Base-by-base conservation (phyloP, 2,329 filamentous ascomycete species). In the Alternaria panax region DNA sequence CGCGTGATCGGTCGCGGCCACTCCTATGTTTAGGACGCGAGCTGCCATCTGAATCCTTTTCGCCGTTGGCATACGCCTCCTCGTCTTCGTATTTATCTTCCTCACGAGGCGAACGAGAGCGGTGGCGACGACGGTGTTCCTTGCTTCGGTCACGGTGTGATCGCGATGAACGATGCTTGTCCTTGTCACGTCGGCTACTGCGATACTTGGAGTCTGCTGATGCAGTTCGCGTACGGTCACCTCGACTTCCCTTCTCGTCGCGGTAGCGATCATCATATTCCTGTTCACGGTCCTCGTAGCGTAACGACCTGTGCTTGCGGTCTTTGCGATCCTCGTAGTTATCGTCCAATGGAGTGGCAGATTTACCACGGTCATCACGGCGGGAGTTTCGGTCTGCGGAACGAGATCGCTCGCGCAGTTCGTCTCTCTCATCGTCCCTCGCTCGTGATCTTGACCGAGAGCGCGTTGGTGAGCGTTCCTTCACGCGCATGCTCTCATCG, bases 121-220 rank as follows among this genome's bases (percentile, higher is more conserved):
- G 76, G 62, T 81, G 77, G 22, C 79, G 80, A 27, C 76, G 78
- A 45, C 79, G 77, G 59, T 79, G 77, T 51, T 83, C 81, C 28
- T 78, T 77, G 64, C 80, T 82, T 42, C 78, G 75, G 22, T 83
- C 81, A 24, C 81, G 80, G 46, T 81, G 77, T 11, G 79, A 80
- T 28, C 80, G 79, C n/a, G 80, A 82, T 5, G 80, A 80, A 11
- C 78, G 78, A 47, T 80, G 68, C 50, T 75, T 77, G 7, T 81
- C 79, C 57, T 79, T 80, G 1, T 78, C 80, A 28, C 76, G 74
- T 24, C 79, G 88, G 66, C 87, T 88, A 62, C 87, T 88, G 62
- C 87, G 86, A 67, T 88, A 86, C 64, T 84, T 86, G 36, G 78
- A 78, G 9, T 87, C 86, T 1, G 85, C 86, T 2, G 91, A 92